phyloP scores from a whole-genome alignment of 2,329 filamentous ascomycete genomes.

The Exophiala viscosa region DNA sequence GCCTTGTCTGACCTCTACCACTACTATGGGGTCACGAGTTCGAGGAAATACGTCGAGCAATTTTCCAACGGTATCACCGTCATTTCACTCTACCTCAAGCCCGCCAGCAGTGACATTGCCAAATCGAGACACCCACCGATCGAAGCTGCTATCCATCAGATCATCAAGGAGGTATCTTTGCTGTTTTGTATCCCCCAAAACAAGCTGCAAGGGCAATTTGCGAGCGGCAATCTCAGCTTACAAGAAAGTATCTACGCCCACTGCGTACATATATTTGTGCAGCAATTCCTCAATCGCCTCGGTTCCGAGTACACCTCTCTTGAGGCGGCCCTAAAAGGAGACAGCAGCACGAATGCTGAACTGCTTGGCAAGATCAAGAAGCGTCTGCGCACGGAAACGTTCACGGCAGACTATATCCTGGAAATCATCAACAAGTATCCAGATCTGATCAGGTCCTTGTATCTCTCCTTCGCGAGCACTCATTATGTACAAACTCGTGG shows the following conservation, averaged over 20 bases:
- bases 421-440: conserved; percentile 95
- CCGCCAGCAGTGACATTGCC: conserved; percentile 57
- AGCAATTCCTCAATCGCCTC: conserved; percentile 95
- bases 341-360: conserved; percentile 80
- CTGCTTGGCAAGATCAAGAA: conserved; percentile 93
- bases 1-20: conserved; percentile 95
- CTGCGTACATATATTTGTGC: conserved; percentile 95
- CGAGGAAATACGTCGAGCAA: conserved; percentile 96
- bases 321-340: conserved; percentile 71
- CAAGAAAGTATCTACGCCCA: conserved; percentile 98
- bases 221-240: conserved; percentile 77
- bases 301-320: conserved; percentile 88
- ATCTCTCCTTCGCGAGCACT: conserved; percentile 84
- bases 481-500: conserved; percentile 70
- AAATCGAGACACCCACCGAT: conserved; percentile 67
- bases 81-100: conserved; percentile 90
- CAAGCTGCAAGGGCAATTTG: conserved; percentile 88
- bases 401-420: conserved; percentile 95
- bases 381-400: conserved; percentile 89
- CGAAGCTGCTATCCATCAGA: conserved; percentile 93
- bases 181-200: conserved; percentile 98
- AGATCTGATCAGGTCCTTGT: conserved; percentile 77
- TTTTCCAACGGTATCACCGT: conserved; percentile 98
- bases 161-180: conserved; percentile 96
- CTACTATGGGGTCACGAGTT: conserved; percentile 95